phyloP scores from a whole-genome alignment of 345 rosid genomes.

The Pseudoturritis turrita region DNA sequence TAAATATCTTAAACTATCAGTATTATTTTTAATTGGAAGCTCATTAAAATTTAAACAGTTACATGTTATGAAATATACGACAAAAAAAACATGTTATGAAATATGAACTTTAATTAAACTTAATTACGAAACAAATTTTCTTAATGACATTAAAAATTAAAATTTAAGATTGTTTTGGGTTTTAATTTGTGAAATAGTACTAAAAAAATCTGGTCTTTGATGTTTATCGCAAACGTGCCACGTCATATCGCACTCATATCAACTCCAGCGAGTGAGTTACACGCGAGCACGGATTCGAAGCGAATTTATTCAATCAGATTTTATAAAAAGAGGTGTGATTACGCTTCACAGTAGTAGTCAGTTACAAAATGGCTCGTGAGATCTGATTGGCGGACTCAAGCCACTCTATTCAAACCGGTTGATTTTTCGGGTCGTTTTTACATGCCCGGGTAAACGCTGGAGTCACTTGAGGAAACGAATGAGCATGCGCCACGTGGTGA shows the following conservation, averaged over 20 bases:
- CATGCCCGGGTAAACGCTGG: neutral
- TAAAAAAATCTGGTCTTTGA: neutral
- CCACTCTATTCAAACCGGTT: constrained; percentile 6
- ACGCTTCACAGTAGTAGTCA: neutral
- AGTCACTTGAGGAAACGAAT: constrained; percentile 15
- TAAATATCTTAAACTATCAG: neutral
- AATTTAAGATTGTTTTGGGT: neutral
- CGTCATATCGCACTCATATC: constrained; percentile 11
- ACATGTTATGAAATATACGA: neutral
- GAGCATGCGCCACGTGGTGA: constrained; percentile 19
- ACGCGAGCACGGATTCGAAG: constrained; percentile 7
- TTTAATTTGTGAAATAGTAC: neutral
- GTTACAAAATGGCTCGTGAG: neutral
- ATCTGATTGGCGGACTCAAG: constrained; percentile 34
- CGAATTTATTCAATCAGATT: neutral
- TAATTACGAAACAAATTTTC: neutral
- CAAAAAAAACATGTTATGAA: too few species aligned
- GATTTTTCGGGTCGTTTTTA: neutral
- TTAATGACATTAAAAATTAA: too few species aligned
- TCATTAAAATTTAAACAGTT: neutral
- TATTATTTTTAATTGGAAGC: neutral
- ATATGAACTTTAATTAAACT: neutral
- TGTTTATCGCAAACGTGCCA: constrained; percentile 14
- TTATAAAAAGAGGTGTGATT: neutral
- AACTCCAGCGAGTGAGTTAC: neutral